Evolutionary conservation across 2,329 filamentous ascomycete species (phyloP), one percentile per base, ranked within the genome.

Genomic region (Sarocladium kiliense): DNA sequence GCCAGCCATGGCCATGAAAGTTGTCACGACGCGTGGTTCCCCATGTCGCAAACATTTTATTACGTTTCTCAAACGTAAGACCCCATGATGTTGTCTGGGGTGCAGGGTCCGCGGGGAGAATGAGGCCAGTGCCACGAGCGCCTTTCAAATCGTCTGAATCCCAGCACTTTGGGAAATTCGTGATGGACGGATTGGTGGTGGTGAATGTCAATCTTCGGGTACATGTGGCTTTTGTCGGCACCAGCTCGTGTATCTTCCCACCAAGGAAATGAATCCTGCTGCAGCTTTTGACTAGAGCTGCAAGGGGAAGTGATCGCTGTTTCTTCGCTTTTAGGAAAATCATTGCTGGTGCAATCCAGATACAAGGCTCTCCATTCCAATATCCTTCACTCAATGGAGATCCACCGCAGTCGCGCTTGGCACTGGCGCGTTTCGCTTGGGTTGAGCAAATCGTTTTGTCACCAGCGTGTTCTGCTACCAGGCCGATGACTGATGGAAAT

Each of bases 31-130:
- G 3, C 21, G 10, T 10, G 7, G 6, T 44, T 44, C 41, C 14
- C 41, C 37, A 41, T 44, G 41, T 44, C n/a, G 23, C n/a, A 44
- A 16, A 44, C 11, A 30, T 47, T 23, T 47, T n/a, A 47, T 47
- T 47, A 47, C 44, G 44, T 47, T 47, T 47, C 19, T 23, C 21
- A 3, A 21, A 47, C 44, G 44, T 47, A 47, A 47, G 14, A 47
- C 23, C 44, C 25, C 44, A 47, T 23, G n/a, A 30, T 21, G 23
- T 23, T 47, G 25, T 47, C 44, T 47, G 44, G 44, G 44, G 44
- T 47, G 25, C 44, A 47, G 21, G 44, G 10, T n/a, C n/a, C 23
- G 23, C 27, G 44, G 44, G n/a, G 41, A 12, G 12, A 12, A 32
- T 32, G 30, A 12, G 30, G 30, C 30, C 12, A 6, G 12, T 6